Base-by-base conservation (phyloP, 1,139 yeast species). In the Debaryomyces sp. region DNA sequence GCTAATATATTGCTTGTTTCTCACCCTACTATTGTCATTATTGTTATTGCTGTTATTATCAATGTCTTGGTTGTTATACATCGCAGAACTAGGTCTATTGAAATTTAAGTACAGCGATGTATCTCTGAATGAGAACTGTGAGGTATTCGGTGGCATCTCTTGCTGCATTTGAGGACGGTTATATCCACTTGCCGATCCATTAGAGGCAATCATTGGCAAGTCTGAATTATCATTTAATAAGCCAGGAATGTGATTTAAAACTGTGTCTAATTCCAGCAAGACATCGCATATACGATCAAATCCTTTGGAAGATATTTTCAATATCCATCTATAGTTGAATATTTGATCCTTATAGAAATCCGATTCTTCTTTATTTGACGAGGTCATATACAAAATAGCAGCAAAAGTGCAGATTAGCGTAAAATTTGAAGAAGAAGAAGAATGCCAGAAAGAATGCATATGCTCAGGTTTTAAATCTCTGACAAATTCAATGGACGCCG, bases 351-450 rank as follows among this genome's bases (percentile, higher is more conserved):
- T 78, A 64, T 81, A 89, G 49, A 79, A 73, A 36, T 72, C 74
- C 0, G 87, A 78, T 59, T 89, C 96, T 49, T 83, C 89, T 18
- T 77, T 66, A 3, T 78, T 65, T 9, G 76, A 69, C 0, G 91
- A 71, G 0, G 92, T 84, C 29, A 84, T 82, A 59, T 78, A 88
- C 48, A 91, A 69, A 8, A 91, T 71, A 0, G 95, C 86, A 0
- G 96, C 96, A 75, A 91, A 91, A 0, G 94, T 82, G 2, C 96
- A 96, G 47, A 90, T 88, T 41, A 89, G 68, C 3, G 96, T 85
- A 54, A 91, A 82, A 60, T 87, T 89, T 9, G 89, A 79, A 0
- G 92, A 77, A 0, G 96, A 80, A 4, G 91, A 84, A 2, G 91
- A 81, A 65, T 88, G 94, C 97, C 97, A 91, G 66, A 89, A 90